These are phyloP conservation scores for Clitocybe nebularis DNA, from an alignment of 1,284 basidiomycete species.

Conservation along the genomic window DNA sequence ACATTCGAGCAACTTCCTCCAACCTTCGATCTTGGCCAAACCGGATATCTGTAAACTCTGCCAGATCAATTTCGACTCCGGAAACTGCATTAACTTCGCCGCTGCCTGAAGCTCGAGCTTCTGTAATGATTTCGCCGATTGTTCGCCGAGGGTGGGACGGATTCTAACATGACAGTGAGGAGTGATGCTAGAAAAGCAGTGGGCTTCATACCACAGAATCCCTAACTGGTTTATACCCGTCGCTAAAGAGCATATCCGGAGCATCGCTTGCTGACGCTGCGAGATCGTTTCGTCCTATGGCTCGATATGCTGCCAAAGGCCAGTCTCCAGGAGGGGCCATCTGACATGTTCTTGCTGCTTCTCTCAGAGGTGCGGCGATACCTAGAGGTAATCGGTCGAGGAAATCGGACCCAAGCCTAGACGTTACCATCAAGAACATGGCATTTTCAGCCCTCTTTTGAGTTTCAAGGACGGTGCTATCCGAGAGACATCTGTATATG, in stretches of 20 bases:
- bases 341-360: conserved; percentile 81
- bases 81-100: conserved; percentile 55
- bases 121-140: conserved; percentile 46
- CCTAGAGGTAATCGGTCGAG: conserved; percentile 64
- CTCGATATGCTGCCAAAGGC: conserved; percentile 66
- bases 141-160: conserved; percentile 42
- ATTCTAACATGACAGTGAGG: conserved; percentile 30
- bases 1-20: conserved; percentile 84
- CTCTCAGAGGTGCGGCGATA: conserved; percentile 75
- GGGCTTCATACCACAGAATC: conserved; percentile 48
- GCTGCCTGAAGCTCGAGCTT: conserved; percentile 43
- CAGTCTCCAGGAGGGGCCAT: conserved; percentile 71
- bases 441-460: conserved; percentile 64
- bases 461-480: conserved; percentile 41
- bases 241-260: conserved; percentile 39
- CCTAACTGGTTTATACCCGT: conserved; percentile 52
- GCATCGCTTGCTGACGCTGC: conserved; percentile 50
- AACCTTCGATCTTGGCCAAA: conserved; percentile 84
- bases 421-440: conserved; percentile 56
- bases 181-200: not conserved
- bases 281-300: conserved; percentile 81
- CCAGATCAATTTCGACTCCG: conserved; percentile 67
- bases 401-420: conserved; percentile 45
- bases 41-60: conserved; percentile 76
- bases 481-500: conserved; percentile 56